Evolutionary conservation across 1,139 yeast species (phyloP), one percentile per base, ranked within the genome.

Genomic region (Suhomyces chickasaworum): DNA sequence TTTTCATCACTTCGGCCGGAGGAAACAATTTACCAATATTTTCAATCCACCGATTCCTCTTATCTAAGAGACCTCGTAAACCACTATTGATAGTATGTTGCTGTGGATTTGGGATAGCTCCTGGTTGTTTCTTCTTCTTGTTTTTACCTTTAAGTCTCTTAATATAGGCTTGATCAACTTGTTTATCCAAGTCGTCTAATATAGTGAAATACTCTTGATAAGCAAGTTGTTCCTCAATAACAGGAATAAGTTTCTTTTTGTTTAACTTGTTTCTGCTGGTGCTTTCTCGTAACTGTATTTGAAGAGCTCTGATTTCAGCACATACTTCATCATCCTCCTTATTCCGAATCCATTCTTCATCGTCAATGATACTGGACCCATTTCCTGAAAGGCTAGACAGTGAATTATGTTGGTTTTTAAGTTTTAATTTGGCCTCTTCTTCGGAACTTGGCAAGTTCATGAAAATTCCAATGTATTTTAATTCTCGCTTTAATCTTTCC

Each of bases 291-390:
- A 95, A 71, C 50, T 87, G 84, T 39, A 72, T 71, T 61, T 95
- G 98, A 44, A 91, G 69, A 20, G 68, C 65, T 51, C 99, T 75
- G 52, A 93, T 71, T 59, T 93, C 98, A 0, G 86, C 84, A 53
- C 96, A 86, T 7, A 95, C 83, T 64, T 95, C 99, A 65, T 95
- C 99, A 64, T 95, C 99, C 63, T 95, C 97, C 52, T 86, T 78
- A 39, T 86, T 84, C 46, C 78, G 76, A 20, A 86, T 70, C 97
- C 97, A 91, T 25, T 75, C 79, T 63, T 85, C 89, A 41, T 78
- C 77, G 49, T 84, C 88, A 46, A 80, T 72, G n/a, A 75, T 71
- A 44, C 66, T 66, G 0, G 63, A 63, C 16, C 63, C 52, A 41
- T 53, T 54, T 47, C 39, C 37, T 7, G 40, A 50, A 5, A 43